Evolutionary conservation across 352 stramenopile genomes (phyloP).

Genomic region (Pseudoperonospora humuli): DNA sequence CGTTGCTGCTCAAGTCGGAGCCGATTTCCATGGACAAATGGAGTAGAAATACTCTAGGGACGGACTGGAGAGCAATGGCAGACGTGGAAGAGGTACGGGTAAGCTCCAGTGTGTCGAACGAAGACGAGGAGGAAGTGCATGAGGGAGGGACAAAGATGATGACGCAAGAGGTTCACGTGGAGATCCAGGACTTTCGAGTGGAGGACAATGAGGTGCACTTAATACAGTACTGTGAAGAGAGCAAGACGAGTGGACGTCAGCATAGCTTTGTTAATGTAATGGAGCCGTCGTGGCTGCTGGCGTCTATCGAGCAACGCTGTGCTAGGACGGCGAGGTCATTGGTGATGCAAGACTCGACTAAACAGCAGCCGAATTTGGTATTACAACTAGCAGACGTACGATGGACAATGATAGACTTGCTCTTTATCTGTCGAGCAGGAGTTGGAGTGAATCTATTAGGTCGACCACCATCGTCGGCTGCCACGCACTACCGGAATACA

Average conservation of each 20-base stretch:
- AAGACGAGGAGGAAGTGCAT: not conserved
- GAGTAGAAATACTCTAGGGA: not conserved
- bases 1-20: constrained; percentile 5
- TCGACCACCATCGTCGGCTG: constrained; percentile 28
- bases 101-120: not conserved
- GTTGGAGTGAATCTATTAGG: constrained; percentile 45
- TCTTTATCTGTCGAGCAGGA: constrained; percentile 57
- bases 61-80: constrained; percentile 7
- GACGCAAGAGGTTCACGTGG: not conserved
- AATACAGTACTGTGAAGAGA: constrained; percentile 2
- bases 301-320: constrained; percentile 60
- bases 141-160: not conserved
- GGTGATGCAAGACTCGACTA: constrained; percentile 11
- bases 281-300: constrained; percentile 60
- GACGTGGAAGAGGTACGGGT: not conserved
- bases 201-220: not conserved
- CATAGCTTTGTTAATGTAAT: constrained; percentile 69
- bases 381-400: constrained; percentile 39
- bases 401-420: constrained; percentile 50
- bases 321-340: constrained; percentile 29
- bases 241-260: constrained; percentile 1
- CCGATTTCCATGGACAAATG: constrained; percentile 4
- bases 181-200: not conserved
- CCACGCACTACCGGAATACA: constrained; percentile 37
- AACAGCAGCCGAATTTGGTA: constrained; percentile 6